phyloP scores from a whole-genome alignment of 2,329 filamentous ascomycete genomes.

The Monosporascus sp. region DNA sequence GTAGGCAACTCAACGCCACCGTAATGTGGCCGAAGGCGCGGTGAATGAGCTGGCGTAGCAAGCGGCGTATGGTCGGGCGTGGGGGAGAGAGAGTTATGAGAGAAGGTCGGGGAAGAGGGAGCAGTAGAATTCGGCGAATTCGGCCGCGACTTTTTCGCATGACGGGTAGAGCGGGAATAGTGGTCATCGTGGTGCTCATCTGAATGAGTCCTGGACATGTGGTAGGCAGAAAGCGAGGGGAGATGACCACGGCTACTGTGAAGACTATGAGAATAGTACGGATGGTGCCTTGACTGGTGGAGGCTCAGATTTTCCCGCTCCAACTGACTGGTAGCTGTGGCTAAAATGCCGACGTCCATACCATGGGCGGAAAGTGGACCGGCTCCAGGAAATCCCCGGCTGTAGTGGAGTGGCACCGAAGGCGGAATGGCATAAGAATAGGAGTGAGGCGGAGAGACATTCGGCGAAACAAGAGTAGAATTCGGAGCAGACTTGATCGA shows the following conservation, averaged over 20 bases:
- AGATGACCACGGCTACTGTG: conserved; percentile 55
- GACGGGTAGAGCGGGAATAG: conserved; percentile 61
- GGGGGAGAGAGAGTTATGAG: conserved; percentile 89
- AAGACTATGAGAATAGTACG: conserved; percentile 45
- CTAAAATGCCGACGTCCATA: conserved; percentile 54
- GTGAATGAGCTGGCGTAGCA: conserved; percentile 90
- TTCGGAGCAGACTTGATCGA: conserved; percentile 84
- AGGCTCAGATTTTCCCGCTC: conserved; percentile 52
- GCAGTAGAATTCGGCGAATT: conserved; percentile 94
- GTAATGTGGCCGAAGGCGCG: conserved; percentile 71
- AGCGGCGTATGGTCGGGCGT: conserved; percentile 99
- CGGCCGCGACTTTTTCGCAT: conserved; percentile 82
- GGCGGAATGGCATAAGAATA: conserved; percentile 61
- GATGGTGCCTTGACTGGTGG: conserved; percentile 44
- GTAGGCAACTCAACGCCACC: conserved; percentile 78
- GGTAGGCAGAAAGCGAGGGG: conserved; percentile 78
- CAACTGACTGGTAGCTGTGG: conserved; percentile 55
- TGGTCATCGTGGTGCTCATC: conserved; percentile 74
- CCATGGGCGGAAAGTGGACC: conserved; percentile 32
- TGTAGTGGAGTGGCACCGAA: conserved; percentile 42
- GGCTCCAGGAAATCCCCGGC: conserved; percentile 34
- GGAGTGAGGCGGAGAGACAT: conserved; percentile 90
- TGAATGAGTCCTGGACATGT: conserved; percentile 87
- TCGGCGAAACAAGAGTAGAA: conserved; percentile 84
- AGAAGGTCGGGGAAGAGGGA: conserved; percentile 92